Percentiles rank a stretch among this genome's conserved stretches.
Conservation (phyloP, 495 filamentous ascomycete genomes). For the Pseudoneurospora amorphoporcata region DNA sequence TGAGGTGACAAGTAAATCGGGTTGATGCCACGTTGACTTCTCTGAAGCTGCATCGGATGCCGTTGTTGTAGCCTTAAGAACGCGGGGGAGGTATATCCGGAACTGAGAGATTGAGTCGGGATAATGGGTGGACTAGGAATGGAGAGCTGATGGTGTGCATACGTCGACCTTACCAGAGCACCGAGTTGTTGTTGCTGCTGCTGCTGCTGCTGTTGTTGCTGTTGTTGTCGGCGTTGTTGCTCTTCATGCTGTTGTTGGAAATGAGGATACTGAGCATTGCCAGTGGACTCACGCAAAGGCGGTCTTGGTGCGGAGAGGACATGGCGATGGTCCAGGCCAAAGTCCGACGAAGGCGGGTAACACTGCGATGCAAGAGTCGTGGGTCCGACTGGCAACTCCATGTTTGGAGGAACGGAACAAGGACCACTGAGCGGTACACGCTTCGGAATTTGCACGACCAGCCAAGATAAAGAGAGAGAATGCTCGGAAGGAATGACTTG, state of each 20-base stretch:
- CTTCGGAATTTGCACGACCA: constrained; percentile 18
- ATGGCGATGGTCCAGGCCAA: constrained; percentile 8
- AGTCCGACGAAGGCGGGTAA: constrained; percentile 16
- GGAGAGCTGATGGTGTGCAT: constrained; percentile 24
- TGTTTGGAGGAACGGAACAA: constrained; percentile 7
- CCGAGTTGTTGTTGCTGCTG: constrained; percentile 1
- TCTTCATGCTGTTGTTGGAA: not conserved
- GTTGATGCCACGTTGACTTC: constrained; percentile 28
- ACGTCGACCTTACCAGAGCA: constrained; percentile 23
- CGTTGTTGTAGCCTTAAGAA: constrained; percentile 12
- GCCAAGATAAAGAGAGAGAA: constrained; percentile 48
- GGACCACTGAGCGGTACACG: not conserved
- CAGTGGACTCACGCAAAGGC: constrained; percentile 39
- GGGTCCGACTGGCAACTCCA: constrained; percentile 18
- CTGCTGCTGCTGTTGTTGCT: not conserved
- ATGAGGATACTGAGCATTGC: constrained; percentile 36
- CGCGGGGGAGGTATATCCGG: constrained; percentile 22
- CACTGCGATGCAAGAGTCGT: constrained; percentile 18
- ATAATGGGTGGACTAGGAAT: constrained; percentile 34
- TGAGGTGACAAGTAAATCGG: constrained; percentile 41
- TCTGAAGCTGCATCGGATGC: constrained; percentile 9
- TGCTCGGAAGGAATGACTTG: constrained; percentile 32
- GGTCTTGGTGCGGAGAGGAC: constrained; percentile 22
- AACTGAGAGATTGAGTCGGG: constrained; percentile 31
- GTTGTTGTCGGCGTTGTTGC: not conserved